Conservation (phyloP, 345 rosid genomes). For the Boechera retrofracta region DNA sequence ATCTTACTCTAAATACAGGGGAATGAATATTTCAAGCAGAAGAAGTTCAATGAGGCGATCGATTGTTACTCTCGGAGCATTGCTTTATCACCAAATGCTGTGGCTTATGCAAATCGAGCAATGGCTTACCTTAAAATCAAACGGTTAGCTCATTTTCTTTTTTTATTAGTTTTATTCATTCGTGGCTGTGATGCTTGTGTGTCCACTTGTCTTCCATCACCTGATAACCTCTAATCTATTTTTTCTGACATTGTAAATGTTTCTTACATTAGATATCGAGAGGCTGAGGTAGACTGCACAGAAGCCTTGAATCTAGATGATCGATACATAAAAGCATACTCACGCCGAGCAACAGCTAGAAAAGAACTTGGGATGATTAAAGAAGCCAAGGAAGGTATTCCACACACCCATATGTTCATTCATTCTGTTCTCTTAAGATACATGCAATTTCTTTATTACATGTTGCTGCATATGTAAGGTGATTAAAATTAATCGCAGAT, state of each 20-base stretch:
- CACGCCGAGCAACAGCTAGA: constrained; percentile 91
- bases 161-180: background rate
- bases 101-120: constrained; percentile 88
- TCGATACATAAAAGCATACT: constrained; percentile 84
- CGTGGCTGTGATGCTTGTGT: background rate
- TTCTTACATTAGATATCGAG: constrained; percentile 59
- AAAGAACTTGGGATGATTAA: constrained; percentile 75
- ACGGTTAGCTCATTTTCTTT: constrained; percentile 48
- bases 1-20: constrained; percentile 53
- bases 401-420: background rate
- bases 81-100: constrained; percentile 82
- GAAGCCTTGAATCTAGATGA: constrained; percentile 94
- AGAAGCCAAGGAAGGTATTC: constrained; percentile 76
- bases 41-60: constrained; percentile 82
- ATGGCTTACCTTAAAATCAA: constrained; percentile 90
- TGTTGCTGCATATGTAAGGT: constrained; percentile 3
- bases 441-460: background rate
- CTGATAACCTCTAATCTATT: background rate
- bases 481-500: constrained; percentile 60
- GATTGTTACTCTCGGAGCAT: constrained; percentile 92
- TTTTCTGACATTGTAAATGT: constrained; percentile 5
- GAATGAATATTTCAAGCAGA: constrained; percentile 81
- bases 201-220: background rate
- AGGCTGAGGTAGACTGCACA: constrained; percentile 92
- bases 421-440: background rate